Conservation (phyloP, 768 basidiomycete species). For the Favolaschia claudopus region DNA sequence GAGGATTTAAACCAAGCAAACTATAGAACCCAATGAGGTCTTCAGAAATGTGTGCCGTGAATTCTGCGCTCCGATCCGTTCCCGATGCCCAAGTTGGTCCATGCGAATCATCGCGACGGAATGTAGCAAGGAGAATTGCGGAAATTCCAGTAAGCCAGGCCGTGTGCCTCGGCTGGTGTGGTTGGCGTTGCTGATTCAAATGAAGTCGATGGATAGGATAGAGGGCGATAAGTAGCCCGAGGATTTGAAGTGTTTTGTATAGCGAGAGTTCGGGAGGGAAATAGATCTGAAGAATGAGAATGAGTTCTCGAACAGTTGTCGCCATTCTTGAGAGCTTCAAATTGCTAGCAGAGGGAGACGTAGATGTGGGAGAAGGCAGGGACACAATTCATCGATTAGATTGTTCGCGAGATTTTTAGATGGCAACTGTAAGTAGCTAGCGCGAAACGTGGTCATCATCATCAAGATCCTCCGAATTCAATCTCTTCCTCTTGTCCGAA, state of each 20-base stretch:
- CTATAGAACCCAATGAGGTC: neutral
- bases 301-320: neutral
- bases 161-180: neutral
- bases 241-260: neutral
- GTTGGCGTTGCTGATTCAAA: neutral
- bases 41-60: neutral
- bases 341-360: too few species aligned
- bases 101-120: too few species aligned
- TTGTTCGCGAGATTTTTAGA: too few species aligned
- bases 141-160: constrained; percentile 5
- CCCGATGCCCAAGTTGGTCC: constrained; percentile 2
- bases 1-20: constrained; percentile 8
- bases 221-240: neutral
- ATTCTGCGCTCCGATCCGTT: neutral
- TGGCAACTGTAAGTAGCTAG: too few species aligned
- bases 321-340: too few species aligned
- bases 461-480: too few species aligned
- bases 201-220: constrained; percentile 11
- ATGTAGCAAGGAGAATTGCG: too few species aligned
- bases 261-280: neutral
- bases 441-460: too few species aligned
- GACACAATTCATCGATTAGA: too few species aligned
- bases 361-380: too few species aligned
- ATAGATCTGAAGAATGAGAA: neutral
- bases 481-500: too few species aligned